Base-by-base conservation (phyloP, 176 grass and related monocot species). In the Lolium perenne region DNA sequence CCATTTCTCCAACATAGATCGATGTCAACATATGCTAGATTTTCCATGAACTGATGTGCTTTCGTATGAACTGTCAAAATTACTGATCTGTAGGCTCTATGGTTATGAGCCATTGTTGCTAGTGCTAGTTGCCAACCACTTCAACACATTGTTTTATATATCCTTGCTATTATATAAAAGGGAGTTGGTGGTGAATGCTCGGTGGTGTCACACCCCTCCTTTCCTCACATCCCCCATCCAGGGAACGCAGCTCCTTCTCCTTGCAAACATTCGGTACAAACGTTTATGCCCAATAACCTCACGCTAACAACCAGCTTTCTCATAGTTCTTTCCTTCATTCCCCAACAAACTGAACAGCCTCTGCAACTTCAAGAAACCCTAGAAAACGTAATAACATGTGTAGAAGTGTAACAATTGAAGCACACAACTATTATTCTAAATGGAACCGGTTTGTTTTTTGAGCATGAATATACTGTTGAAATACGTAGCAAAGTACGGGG, bases 1-100 rank as follows among this genome's bases (percentile, higher is more conserved):
- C 38, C 35, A 77, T 78, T 82, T 82, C 55, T 84, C 26, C 74
- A 40, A 32, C 56, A 76, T n/a, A 53, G 22, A 74, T 29, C 38
- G 26, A 64, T 20, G 59, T 48, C 70, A 84, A 64, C 14, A 50
- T 50, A 62, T 84, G 29, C 10, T 35, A 75, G 46, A 45, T 22
- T 75, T 46, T 59, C 32, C 47, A 21, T n/a, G 8, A 76, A 20
- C 25, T 64, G 13, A 47, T 75, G n/a, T 23, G 11, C 16, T 22
- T 29, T 11, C 2, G 7, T 61, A 78, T 62, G 7, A 71, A 41
- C 9, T 20, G 25, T 79, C 25, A 12, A 83, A 60, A 70, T 38
- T 88, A 51, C 55, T 83, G 51, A 73, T 45, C 12, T 80, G 12
- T 23, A 13, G n/a, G 63, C 16, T 79, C 74, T 83, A 79, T 73